Evolutionary conservation across 2,329 filamentous ascomycete genomes (phyloP).

Genomic region (Cladorrhinum sp.): DNA sequence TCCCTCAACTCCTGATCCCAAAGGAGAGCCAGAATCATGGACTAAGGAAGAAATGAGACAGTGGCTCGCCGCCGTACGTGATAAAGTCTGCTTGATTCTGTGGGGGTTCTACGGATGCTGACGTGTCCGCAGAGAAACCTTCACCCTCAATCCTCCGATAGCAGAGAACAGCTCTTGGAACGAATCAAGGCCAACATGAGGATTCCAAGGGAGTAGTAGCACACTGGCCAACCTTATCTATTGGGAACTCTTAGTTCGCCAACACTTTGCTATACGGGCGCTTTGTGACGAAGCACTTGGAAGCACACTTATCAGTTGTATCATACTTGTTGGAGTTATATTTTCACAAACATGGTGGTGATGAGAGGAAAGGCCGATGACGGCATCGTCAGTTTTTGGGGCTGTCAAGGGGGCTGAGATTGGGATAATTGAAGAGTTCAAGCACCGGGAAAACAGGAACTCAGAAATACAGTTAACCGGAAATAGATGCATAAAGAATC

Average conservation of each 20-base stretch:
- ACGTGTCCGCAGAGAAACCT: constrained; percentile 42
- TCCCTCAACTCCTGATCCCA: constrained; percentile 71
- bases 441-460: no score
- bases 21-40: constrained; percentile 69
- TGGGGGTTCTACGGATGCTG: constrained; percentile 11
- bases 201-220: constrained; percentile 33
- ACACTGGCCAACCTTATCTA: neutral
- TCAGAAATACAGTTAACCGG: neutral
- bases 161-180: constrained; percentile 46
- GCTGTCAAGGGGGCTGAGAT: neutral
- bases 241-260: neutral
- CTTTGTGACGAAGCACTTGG: neutral
- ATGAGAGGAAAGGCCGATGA: neutral
- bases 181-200: constrained; percentile 49
- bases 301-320: neutral
- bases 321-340: neutral
- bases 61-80: constrained; percentile 76
- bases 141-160: constrained; percentile 42
- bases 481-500: neutral
- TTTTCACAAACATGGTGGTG: neutral
- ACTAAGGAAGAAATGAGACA: constrained; percentile 73
- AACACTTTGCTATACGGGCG: neutral
- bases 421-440: no score
- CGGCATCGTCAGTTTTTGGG: neutral
- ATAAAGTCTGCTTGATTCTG: neutral